Percentiles rank a stretch among this genome's conserved stretches.
Evolutionary conservation across 352 stramenopile species (phyloP).

Genomic region (Plasmopara halstedii): DNA sequence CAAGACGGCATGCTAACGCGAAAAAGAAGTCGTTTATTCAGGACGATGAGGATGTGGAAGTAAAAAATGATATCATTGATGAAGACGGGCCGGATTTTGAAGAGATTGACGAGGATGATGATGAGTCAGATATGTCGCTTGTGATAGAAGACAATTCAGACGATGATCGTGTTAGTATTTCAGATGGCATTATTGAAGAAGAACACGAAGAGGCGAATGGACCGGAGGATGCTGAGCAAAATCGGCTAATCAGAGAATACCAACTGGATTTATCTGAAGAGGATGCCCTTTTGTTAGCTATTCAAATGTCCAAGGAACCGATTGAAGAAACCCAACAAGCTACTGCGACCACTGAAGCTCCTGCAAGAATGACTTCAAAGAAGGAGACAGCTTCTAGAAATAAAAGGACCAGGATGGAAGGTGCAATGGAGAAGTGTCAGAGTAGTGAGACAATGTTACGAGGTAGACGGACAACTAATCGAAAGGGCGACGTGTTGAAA

Average conservation of each 20-base stretch:
- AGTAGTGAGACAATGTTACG: constrained; percentile 1
- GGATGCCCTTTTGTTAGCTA: constrained; percentile 52
- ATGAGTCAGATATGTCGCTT: constrained; percentile 34
- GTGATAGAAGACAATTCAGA: constrained; percentile 57
- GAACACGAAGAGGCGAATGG: constrained; percentile 10
- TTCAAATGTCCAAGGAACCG: constrained; percentile 40
- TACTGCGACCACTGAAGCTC: constrained; percentile 1
- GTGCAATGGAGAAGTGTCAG: constrained; percentile 12
- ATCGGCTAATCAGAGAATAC: constrained; percentile 48
- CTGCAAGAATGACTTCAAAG: neutral
- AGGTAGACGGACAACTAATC: constrained; percentile 7
- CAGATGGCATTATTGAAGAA: constrained; percentile 31
- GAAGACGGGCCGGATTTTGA: constrained; percentile 42
- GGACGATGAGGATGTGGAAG: constrained; percentile 19
- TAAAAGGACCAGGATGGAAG: constrained; percentile 3
- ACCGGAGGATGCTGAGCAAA: constrained; percentile 27
- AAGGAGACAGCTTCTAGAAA: constrained; percentile 11
- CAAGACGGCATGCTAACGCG: constrained; percentile 5
- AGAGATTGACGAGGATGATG: constrained; percentile 45
- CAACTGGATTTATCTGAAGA: constrained; percentile 70
- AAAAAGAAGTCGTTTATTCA: constrained; percentile 24
- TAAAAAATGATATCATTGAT: constrained; percentile 23
- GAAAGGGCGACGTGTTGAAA: constrained; percentile 18
- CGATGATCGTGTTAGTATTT: constrained; percentile 38
- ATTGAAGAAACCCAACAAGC: constrained; percentile 1